Evolutionary conservation across 768 basidiomycete genomes (phyloP).

Genomic region (Boletus subcaerulescens): DNA sequence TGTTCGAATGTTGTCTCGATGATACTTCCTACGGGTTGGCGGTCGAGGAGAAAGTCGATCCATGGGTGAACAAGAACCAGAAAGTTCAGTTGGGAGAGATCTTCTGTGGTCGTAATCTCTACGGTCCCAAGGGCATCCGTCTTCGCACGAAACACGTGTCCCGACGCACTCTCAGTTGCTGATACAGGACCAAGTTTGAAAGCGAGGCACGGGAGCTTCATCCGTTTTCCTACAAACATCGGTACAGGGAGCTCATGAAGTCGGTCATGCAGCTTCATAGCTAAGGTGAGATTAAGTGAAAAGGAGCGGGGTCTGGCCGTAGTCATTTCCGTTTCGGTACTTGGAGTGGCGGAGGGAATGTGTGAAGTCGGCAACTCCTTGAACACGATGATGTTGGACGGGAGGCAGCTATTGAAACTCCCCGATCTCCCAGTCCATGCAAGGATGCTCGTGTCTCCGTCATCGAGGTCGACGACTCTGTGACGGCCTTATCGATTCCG

Average conservation of each 20-base stretch:
- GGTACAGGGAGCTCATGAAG: not conserved
- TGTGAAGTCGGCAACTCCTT: not conserved
- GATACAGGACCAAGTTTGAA: not conserved
- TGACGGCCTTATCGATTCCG: too few species aligned
- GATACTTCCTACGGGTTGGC: too few species aligned
- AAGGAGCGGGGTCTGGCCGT: not conserved
- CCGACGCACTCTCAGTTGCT: too few species aligned
- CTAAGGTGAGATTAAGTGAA: not conserved
- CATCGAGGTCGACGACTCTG: too few species aligned
- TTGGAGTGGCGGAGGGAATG: not conserved
- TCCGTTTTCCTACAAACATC: not conserved
- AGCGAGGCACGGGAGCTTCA: not conserved
- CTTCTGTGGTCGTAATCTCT: not conserved
- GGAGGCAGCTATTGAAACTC: not conserved
- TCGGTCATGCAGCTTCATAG: not conserved
- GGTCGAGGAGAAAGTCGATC: too few species aligned
- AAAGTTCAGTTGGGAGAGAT: not conserved
- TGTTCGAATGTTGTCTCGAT: too few species aligned
- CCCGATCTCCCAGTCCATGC: not conserved
- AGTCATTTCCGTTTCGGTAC: not conserved
- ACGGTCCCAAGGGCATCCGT: too few species aligned
- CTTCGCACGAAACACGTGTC: too few species aligned
- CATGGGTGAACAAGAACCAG: too few species aligned
- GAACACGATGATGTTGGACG: not conserved
- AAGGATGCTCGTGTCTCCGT: not conserved